phyloP scores from a whole-genome alignment of 345 rosid species.

The Pistacia atlantica region DNA sequence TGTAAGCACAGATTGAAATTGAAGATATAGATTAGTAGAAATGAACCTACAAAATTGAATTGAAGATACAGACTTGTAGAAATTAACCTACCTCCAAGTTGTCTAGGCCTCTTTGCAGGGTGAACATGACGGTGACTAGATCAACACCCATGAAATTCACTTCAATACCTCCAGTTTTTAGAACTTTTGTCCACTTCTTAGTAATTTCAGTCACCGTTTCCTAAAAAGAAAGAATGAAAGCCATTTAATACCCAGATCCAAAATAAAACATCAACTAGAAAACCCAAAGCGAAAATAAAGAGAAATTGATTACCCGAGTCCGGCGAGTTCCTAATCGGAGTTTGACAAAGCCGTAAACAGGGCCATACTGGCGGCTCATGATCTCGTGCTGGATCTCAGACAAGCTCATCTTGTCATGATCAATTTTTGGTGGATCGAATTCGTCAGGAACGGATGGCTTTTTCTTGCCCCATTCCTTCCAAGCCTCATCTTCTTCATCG shows the following conservation, averaged over 20 bases:
- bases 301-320: conserved; percentile 44
- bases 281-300: background rate
- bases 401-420: conserved; percentile 57
- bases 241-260: background rate
- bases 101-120: conserved; percentile 59
- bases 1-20: background rate
- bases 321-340: conserved; percentile 75
- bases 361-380: conserved; percentile 63
- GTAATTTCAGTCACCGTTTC: conserved; percentile 68
- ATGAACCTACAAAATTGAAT: conserved; percentile 25
- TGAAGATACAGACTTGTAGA: background rate
- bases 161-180: conserved; percentile 75
- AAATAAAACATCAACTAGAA: background rate
- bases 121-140: conserved; percentile 81
- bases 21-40: background rate
- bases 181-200: conserved; percentile 69
- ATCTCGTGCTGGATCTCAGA: conserved; percentile 64
- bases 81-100: conserved; percentile 48
- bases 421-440: conserved; percentile 68
- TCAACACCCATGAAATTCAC: conserved; percentile 76
- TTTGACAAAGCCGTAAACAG: conserved; percentile 81
- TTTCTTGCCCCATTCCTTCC: conserved; percentile 90
- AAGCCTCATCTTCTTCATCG: conserved; percentile 87
- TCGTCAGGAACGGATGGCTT: conserved; percentile 28
- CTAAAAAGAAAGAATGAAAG: conserved; percentile 31